Percentiles rank a stretch among this genome's conserved stretches.
These are phyloP conservation scores for Lactarius psammicola DNA, from an alignment of 768 basidiomycete genomes.

Conservation along the genomic window DNA sequence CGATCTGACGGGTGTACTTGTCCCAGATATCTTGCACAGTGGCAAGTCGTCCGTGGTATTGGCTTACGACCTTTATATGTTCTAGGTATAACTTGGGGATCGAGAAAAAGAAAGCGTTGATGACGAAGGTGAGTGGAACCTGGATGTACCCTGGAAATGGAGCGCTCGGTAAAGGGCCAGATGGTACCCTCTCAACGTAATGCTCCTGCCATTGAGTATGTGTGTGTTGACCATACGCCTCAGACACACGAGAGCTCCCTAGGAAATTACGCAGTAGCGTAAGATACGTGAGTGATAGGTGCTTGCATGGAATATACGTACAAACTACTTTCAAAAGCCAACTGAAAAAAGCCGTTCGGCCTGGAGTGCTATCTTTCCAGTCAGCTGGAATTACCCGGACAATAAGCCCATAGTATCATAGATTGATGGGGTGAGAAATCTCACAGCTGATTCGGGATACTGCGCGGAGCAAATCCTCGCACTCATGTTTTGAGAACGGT, in stretches of 20 bases:
- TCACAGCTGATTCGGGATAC: slow-evolving; percentile 27
- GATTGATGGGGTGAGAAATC: neutral
- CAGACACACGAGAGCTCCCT: slow-evolving; percentile 47
- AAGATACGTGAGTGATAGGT: neutral
- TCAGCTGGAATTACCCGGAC: slow-evolving; percentile 1
- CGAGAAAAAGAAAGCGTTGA: slow-evolving; percentile 49
- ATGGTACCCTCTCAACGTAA: slow-evolving; percentile 32
- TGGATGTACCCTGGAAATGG: slow-evolving; percentile 28
- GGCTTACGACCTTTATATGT: slow-evolving; percentile 48
- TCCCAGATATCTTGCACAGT: slow-evolving; percentile 52
- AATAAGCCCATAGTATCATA: neutral
- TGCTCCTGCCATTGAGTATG: slow-evolving; percentile 21
- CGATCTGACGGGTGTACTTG: slow-evolving; percentile 48
- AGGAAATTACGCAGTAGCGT: neutral
- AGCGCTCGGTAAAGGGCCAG: slow-evolving; percentile 13
- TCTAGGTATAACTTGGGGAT: slow-evolving; percentile 52
- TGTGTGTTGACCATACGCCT: slow-evolving; percentile 46
- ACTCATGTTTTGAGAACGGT: slow-evolving; percentile 55
- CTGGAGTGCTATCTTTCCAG: slow-evolving; percentile 37
- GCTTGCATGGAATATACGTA: slow-evolving; percentile 18
- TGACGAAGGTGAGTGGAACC: slow-evolving; percentile 39
- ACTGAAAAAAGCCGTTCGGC: slow-evolving; percentile 47
- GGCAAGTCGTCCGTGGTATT: slow-evolving; percentile 49
- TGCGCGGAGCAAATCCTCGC: slow-evolving; percentile 48
- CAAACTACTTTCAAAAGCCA: slow-evolving; percentile 54